Conservation (phyloP, 2,329 filamentous ascomycete genomes). For the Hypoxylon sp. region DNA sequence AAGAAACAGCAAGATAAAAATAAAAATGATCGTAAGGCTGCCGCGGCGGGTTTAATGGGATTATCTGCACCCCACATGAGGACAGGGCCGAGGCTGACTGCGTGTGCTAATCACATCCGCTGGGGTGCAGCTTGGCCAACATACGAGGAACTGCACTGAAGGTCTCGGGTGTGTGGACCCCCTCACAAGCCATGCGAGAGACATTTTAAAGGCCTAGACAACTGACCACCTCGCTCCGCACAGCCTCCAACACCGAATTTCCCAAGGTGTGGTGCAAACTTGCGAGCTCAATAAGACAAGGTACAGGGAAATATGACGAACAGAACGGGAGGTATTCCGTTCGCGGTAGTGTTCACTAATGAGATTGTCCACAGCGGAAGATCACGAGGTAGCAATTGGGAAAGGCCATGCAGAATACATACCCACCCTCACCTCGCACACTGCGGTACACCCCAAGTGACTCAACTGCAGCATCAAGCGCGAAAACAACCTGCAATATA, state of each 20-base stretch:
- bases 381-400: slow-evolving; percentile 43
- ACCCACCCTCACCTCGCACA: slow-evolving; percentile 38
- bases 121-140: slow-evolving; percentile 32
- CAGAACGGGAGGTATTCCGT: slow-evolving; percentile 38
- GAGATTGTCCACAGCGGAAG: slow-evolving; percentile 26
- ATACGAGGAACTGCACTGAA: slow-evolving; percentile 31
- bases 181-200: slow-evolving; percentile 19
- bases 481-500: slow-evolving; percentile 40
- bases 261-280: slow-evolving; percentile 39
- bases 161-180: slow-evolving; percentile 37
- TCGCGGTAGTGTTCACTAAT: slow-evolving; percentile 36
- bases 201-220: slow-evolving; percentile 34
- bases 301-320: slow-evolving; percentile 42
- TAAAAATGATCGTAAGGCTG: slow-evolving; percentile 27
- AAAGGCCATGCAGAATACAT: slow-evolving; percentile 38
- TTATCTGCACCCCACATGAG: slow-evolving; percentile 49
- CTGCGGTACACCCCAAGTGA: slow-evolving; percentile 32
- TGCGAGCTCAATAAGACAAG: slow-evolving; percentile 39
- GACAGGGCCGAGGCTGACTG: slow-evolving; percentile 47
- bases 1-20: slow-evolving; percentile 17
- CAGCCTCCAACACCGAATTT: slow-evolving; percentile 29
- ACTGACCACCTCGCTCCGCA: slow-evolving; percentile 15
- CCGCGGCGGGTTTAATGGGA: slow-evolving; percentile 23
- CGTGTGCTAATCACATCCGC: slow-evolving; percentile 36
- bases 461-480: slow-evolving; percentile 39